phyloP scores from a whole-genome alignment of 495 filamentous ascomycete species.

The Penicillium paradoxum region DNA sequence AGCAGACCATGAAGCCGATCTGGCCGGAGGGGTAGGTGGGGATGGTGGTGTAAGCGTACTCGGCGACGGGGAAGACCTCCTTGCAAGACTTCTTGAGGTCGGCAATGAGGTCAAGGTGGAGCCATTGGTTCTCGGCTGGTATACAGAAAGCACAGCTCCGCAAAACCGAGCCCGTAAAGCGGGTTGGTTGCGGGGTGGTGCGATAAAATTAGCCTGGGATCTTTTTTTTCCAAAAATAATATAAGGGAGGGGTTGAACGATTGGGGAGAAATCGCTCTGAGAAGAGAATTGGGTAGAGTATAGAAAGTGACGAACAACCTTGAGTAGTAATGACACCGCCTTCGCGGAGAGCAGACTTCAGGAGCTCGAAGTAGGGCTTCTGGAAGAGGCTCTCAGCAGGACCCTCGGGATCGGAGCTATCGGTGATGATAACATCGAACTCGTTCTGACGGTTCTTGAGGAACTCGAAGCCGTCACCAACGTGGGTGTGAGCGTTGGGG shows the following conservation, averaged over 20 bases:
- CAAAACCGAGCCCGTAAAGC: slow-evolving; percentile 33
- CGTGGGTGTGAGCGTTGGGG: slow-evolving; percentile 82
- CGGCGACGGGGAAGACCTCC: slow-evolving; percentile 94
- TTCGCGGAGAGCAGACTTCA: slow-evolving; percentile 80
- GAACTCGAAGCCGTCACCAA: slow-evolving; percentile 98
- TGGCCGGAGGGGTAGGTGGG: slow-evolving; percentile 98
- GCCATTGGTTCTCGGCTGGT: slow-evolving; percentile 97
- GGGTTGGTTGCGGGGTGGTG: slow-evolving; percentile 35
- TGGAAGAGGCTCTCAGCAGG: slow-evolving; percentile 95
- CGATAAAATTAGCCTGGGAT: slow-evolving; percentile 27
- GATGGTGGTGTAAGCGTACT: slow-evolving; percentile 99
- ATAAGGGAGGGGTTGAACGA: not conserved
- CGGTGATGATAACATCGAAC: slow-evolving; percentile 99
- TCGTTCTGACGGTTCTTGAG: slow-evolving; percentile 85
- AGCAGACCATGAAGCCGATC: slow-evolving; percentile 99
- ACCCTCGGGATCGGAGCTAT: slow-evolving; percentile 95
- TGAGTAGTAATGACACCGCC: slow-evolving; percentile 99
- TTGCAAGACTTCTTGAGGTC: slow-evolving; percentile 92
- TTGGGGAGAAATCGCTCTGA: slow-evolving; percentile 1
- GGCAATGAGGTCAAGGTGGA: slow-evolving; percentile 86
- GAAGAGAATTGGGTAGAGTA: slow-evolving; percentile 22
- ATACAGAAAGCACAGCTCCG: slow-evolving; percentile 22
- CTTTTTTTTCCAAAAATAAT: slow-evolving; percentile 1
- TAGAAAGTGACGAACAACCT: slow-evolving; percentile 94
- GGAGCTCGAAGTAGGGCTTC: slow-evolving; percentile 96